Conservation (phyloP, 75 land plant genomes). For the Pinus taeda region DNA sequence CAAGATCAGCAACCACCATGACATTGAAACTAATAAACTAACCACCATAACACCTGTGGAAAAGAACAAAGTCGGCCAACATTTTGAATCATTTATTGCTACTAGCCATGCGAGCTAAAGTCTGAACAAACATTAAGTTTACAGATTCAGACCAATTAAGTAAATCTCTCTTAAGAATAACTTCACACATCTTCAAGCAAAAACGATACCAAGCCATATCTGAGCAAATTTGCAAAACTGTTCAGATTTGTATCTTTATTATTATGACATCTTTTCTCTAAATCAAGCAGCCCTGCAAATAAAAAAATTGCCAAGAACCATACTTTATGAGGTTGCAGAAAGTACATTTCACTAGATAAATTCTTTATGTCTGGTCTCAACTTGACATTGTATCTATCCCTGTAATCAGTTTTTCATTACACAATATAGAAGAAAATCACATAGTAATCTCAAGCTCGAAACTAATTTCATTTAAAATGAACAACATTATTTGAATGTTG, state of each 20-base stretch:
- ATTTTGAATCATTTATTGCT: background rate
- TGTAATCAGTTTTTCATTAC: background rate
- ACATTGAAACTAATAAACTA: background rate
- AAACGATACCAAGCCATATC: background rate
- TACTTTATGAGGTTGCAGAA: background rate
- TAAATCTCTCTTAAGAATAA: too few species aligned
- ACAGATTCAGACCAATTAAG: too few species aligned
- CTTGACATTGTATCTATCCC: background rate
- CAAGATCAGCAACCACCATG: background rate
- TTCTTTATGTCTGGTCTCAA: background rate
- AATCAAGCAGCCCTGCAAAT: background rate
- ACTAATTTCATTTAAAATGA: background rate
- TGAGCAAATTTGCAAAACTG: background rate
- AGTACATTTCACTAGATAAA: background rate
- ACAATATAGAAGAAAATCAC: background rate
- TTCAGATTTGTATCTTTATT: background rate
- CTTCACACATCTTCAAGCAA: too few species aligned
- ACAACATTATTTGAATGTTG: background rate
- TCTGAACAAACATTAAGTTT: background rate
- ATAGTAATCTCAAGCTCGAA: background rate
- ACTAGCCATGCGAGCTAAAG: background rate
- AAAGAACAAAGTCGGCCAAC: background rate
- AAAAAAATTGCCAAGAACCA: background rate
- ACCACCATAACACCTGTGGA: background rate
- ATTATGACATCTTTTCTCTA: background rate